phyloP scores from a whole-genome alignment of 495 filamentous ascomycete species.

The Trichocladium antarcticum region DNA sequence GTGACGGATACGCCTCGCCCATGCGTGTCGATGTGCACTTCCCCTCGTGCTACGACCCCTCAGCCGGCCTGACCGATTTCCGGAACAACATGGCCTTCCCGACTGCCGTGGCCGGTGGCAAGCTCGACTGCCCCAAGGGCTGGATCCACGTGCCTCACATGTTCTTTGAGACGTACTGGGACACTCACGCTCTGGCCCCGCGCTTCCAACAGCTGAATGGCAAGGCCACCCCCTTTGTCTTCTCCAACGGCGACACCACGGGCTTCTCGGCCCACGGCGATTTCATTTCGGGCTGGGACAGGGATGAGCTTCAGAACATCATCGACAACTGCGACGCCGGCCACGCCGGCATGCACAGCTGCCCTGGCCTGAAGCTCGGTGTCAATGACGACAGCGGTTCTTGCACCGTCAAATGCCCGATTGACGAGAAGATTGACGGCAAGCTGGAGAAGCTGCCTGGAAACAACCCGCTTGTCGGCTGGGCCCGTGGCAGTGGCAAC shows the following conservation, averaged over 20 bases:
- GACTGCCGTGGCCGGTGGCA: conserved; percentile 40
- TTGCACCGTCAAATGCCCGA: conserved; percentile 40
- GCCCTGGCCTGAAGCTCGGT: conserved; percentile 38
- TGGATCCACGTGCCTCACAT: conserved; percentile 47
- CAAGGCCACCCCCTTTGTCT: conserved; percentile 53
- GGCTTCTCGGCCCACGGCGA: conserved; percentile 54
- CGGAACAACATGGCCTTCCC: conserved; percentile 43
- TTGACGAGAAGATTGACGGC: conserved; percentile 25
- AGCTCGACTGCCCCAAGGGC: conserved; percentile 49
- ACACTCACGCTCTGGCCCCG: conserved; percentile 44
- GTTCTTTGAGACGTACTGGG: conserved; percentile 60
- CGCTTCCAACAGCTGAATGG: conserved; percentile 44
- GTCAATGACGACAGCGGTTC: conserved; percentile 29
- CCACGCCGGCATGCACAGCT: conserved; percentile 43
- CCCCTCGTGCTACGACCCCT: conserved; percentile 47
- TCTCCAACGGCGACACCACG: conserved; percentile 49
- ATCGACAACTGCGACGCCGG: conserved; percentile 49
- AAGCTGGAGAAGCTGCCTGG: conserved; percentile 43
- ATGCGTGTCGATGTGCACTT: conserved; percentile 48
- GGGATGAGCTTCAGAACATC: conserved; percentile 46
- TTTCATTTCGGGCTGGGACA: conserved; percentile 66
- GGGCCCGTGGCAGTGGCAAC: conserved; percentile 21
- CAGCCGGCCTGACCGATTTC: conserved; percentile 44
- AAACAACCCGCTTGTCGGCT: conserved; percentile 42
- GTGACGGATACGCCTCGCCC: conserved; percentile 43